Evolutionary conservation across 331 rosid genomes (phyloP).

Genomic region (Quercus tomentella): DNA sequence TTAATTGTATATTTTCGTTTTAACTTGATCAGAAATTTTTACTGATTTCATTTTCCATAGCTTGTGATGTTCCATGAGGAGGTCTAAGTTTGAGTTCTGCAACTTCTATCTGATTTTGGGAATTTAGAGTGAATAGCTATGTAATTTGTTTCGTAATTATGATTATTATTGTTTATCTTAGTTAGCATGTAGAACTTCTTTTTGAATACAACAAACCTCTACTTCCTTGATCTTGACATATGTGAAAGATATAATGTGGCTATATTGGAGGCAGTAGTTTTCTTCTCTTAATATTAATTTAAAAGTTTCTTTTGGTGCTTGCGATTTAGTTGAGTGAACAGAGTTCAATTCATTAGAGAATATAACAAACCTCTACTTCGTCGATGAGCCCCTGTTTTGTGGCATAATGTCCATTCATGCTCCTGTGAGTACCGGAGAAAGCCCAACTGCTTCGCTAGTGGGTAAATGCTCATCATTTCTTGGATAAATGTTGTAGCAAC

Average conservation of each 20-base stretch:
- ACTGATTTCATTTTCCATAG: not conserved
- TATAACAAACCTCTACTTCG: not conserved
- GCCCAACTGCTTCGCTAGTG: not conserved
- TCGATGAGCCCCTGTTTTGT: not conserved
- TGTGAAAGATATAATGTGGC: not conserved
- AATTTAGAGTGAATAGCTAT: not conserved
- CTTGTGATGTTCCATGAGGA: not conserved
- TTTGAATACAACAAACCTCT: not conserved
- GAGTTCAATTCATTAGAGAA: not conserved
- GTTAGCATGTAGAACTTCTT: not conserved
- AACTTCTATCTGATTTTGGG: not conserved
- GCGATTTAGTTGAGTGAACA: not conserved
- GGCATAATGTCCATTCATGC: not conserved
- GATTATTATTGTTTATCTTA: too few species aligned
- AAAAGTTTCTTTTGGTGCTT: not conserved
- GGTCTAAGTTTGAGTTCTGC: not conserved
- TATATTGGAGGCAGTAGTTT: not conserved
- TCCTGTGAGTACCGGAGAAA: not conserved
- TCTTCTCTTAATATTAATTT: not conserved
- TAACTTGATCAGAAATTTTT: not conserved
- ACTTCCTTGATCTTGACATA: not conserved
- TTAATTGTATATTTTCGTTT: not conserved
- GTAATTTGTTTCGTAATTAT: not conserved
- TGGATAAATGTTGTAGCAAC: not conserved
- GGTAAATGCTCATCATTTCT: not conserved